Evolutionary conservation across 768 basidiomycete genomes (phyloP).

Genomic region (Mrakia frigida): DNA sequence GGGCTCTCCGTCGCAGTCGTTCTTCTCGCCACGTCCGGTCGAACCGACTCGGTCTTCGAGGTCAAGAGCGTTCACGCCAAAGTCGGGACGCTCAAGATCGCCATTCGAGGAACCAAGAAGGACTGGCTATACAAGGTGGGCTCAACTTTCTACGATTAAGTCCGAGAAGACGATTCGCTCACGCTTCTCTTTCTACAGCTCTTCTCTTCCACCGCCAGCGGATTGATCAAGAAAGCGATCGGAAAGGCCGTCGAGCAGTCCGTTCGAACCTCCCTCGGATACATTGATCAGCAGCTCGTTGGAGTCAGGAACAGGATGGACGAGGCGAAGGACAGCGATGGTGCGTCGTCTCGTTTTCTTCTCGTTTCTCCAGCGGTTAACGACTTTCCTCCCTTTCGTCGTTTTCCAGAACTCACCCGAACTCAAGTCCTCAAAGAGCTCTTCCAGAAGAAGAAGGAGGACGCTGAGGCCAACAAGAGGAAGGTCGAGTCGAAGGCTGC

Average conservation of each 20-base stretch:
- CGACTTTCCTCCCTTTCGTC: not conserved
- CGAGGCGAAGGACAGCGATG: conserved; percentile 53
- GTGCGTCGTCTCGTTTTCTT: conserved; percentile 31
- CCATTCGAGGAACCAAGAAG: conserved; percentile 86
- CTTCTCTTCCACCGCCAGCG: conserved; percentile 36
- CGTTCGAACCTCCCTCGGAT: conserved; percentile 74
- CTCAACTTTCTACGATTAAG: not conserved
- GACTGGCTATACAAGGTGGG: conserved; percentile 55
- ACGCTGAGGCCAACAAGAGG: conserved; percentile 49
- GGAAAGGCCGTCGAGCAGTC: conserved; percentile 60
- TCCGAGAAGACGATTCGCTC: too few relatives aligned
- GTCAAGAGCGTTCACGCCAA: conserved; percentile 50
- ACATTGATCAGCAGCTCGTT: conserved; percentile 82
- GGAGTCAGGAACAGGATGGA: conserved; percentile 58
- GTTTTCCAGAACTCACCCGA: conserved; percentile 37
- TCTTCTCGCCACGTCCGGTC: conserved; percentile 44
- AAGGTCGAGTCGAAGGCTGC: conserved; percentile 41
- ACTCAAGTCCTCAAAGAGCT: conserved; percentile 61
- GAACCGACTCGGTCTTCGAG: conserved; percentile 44
- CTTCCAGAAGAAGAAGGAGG: conserved; percentile 53
- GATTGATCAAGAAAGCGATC: conserved; percentile 70
- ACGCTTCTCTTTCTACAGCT: not conserved
- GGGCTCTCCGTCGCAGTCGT: conserved; percentile 61
- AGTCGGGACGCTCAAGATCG: conserved; percentile 80
- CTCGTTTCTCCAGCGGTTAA: not conserved